A percentile compares a stretch with the other conserved stretches of the same genome.
Conservation (phyloP, 2,329 filamentous ascomycete species). For the Elsinoe australis region DNA sequence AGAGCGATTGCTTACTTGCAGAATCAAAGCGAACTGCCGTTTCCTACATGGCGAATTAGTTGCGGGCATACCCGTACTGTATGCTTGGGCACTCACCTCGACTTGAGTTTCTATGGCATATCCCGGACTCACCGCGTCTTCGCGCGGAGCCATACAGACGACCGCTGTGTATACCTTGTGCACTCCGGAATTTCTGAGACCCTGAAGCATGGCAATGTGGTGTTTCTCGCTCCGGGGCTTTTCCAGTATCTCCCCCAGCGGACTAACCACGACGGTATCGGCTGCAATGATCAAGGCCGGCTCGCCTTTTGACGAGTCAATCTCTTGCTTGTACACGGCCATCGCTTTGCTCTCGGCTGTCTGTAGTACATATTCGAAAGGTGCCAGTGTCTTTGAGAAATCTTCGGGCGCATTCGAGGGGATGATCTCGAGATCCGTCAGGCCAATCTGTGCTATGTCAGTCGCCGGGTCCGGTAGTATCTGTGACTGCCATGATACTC, state of each 20-base stretch:
- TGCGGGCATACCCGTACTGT: neutral
- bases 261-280: slow-evolving; percentile 85
- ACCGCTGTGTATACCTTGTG: slow-evolving; percentile 86
- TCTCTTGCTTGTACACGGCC: slow-evolving; percentile 57
- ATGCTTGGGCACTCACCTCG: slow-evolving; percentile 42
- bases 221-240: slow-evolving; percentile 78
- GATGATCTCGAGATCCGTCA: slow-evolving; percentile 72
- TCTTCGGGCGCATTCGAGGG: slow-evolving; percentile 81
- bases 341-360: slow-evolving; percentile 80
- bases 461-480: neutral
- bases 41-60: slow-evolving; percentile 41
- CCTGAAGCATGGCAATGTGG: slow-evolving; percentile 75
- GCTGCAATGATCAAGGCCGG: slow-evolving; percentile 81
- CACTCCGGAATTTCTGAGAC: slow-evolving; percentile 50
- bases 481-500: slow-evolving; percentile 20
- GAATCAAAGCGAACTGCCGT: slow-evolving; percentile 81
- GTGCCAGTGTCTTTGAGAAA: slow-evolving; percentile 68
- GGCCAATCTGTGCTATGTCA: slow-evolving; percentile 54
- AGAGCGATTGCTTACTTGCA: slow-evolving; percentile 33
- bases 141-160: slow-evolving; percentile 71
- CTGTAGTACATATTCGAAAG: slow-evolving; percentile 83
- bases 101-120: slow-evolving; percentile 75
- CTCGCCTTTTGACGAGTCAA: slow-evolving; percentile 56
- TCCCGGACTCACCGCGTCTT: slow-evolving; percentile 72
- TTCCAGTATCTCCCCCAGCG: slow-evolving; percentile 70